A percentile compares a stretch with the other conserved stretches of the same genome.
Conservation (phyloP, 2,329 filamentous ascomycete genomes). For the Polychaeton citri region DNA sequence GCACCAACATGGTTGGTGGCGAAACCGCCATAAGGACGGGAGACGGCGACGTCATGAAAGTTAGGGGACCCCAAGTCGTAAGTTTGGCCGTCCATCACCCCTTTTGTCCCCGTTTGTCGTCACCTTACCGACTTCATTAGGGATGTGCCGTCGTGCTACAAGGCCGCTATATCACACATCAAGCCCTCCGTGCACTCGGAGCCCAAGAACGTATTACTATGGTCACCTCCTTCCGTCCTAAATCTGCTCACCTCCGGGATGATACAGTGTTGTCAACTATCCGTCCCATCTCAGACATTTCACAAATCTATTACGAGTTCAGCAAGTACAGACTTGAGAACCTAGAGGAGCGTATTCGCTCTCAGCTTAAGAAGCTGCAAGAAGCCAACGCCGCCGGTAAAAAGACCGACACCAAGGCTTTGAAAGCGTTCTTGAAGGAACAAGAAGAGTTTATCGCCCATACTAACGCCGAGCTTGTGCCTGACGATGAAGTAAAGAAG, state of each 20-base stretch:
- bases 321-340: constrained; percentile 50
- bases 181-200: constrained; percentile 46
- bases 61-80: constrained; percentile 47
- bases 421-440: constrained; percentile 24
- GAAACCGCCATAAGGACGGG: constrained; percentile 47
- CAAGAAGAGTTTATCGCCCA: constrained; percentile 20
- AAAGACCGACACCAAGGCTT: constrained; percentile 18
- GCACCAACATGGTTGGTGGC: constrained; percentile 48
- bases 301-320: constrained; percentile 48
- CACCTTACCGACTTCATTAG: too few species aligned
- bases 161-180: constrained; percentile 53
- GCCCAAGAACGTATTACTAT: constrained; percentile 50
- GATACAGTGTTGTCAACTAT: constrained; percentile 49
- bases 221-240: constrained; percentile 53
- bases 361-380: constrained; percentile 31
- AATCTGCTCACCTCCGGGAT: constrained; percentile 40
- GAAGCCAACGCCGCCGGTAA: constrained; percentile 19
- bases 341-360: constrained; percentile 41
- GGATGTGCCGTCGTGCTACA: constrained; percentile 53
- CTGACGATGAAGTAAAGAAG: constrained; percentile 5
- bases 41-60: constrained; percentile 42
- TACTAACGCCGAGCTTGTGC: constrained; percentile 19
- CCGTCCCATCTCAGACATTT: constrained; percentile 43
- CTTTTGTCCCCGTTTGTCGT: too few species aligned
- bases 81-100: too few species aligned